Evolutionary conservation across 2,329 filamentous ascomycete species (phyloP).

Genomic region (Aspergillus quadrilineatus): DNA sequence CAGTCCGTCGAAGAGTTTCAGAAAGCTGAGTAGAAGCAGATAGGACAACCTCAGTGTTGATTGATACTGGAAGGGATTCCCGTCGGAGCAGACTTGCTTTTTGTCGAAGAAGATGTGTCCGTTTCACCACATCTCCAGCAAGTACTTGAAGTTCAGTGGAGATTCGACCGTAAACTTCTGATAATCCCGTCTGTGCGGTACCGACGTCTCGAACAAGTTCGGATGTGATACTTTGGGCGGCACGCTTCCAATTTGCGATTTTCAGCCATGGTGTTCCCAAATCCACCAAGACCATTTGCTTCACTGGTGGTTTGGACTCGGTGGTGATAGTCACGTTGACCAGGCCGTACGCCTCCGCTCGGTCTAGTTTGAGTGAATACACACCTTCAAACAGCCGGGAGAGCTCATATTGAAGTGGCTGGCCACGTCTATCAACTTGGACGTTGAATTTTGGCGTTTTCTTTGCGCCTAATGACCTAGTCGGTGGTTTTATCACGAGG

Average conservation of each 20-base stretch:
- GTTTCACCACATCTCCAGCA: constrained; percentile 39
- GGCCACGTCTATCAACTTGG: constrained; percentile 46
- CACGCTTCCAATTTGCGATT: constrained; percentile 47
- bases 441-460: constrained; percentile 52
- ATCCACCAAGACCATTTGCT: constrained; percentile 41
- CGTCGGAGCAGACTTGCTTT: constrained; percentile 29
- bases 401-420: constrained; percentile 45
- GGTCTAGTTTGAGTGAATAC: constrained; percentile 52
- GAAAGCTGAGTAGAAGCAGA: constrained; percentile 37
- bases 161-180: constrained; percentile 38
- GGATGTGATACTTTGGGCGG: constrained; percentile 36
- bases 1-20: constrained; percentile 30
- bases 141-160: constrained; percentile 40
- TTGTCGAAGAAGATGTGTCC: constrained; percentile 33
- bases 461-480: constrained; percentile 41
- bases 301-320: constrained; percentile 34
- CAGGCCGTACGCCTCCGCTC: constrained; percentile 49
- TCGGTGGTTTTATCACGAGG: constrained; percentile 53
- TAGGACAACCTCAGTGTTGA: constrained; percentile 26
- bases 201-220: constrained; percentile 39
- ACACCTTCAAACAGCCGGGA: constrained; percentile 54
- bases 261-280: constrained; percentile 50
- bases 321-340: constrained; percentile 51
- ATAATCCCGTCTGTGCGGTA: constrained; percentile 39
- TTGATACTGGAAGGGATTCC: constrained; percentile 25